Evolutionary conservation across 257 asterid genomes (phyloP).

Genomic region (Solanum raphanifolium): DNA sequence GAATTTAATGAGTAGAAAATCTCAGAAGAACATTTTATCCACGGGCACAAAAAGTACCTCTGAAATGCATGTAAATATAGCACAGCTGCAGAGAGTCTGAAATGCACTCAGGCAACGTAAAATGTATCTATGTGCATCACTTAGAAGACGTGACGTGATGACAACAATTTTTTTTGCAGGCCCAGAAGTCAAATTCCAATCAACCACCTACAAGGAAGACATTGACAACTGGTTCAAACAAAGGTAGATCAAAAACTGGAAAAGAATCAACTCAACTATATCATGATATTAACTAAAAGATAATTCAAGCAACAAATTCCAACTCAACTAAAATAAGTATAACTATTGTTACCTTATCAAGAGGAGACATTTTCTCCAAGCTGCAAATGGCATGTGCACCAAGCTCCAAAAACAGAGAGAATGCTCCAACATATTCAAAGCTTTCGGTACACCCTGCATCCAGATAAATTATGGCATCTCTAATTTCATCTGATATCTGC

Average conservation of each 20-base stretch:
- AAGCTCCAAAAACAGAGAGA: slow-evolving; percentile 76
- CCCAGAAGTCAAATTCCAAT: slow-evolving; percentile 38
- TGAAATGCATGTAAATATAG: slow-evolving; percentile 72
- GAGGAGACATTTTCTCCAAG: slow-evolving; percentile 70
- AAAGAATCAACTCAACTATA: not conserved
- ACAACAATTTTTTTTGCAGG: slow-evolving; percentile 62
- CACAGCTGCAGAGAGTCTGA: slow-evolving; percentile 37
- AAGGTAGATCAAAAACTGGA: not conserved
- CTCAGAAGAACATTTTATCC: not conserved
- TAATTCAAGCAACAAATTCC: not conserved
- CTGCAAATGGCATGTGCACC: slow-evolving; percentile 83
- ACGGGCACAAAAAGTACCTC: slow-evolving; percentile 42
- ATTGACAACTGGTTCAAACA: not conserved
- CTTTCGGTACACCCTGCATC: slow-evolving; percentile 97
- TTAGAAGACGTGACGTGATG: slow-evolving; percentile 69
- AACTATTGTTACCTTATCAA: slow-evolving; percentile 49
- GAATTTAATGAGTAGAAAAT: not conserved
- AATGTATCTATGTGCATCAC: slow-evolving; percentile 89
- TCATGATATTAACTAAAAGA: not conserved
- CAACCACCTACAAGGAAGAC: slow-evolving; percentile 43
- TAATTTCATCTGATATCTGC: slow-evolving; percentile 78
- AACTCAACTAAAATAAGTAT: not conserved
- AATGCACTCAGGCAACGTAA: slow-evolving; percentile 73
- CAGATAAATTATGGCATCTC: slow-evolving; percentile 63
- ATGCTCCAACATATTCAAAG: slow-evolving; percentile 76